phyloP scores from a whole-genome alignment of 768 basidiomycete genomes.

The Flagelloscypha sp. region DNA sequence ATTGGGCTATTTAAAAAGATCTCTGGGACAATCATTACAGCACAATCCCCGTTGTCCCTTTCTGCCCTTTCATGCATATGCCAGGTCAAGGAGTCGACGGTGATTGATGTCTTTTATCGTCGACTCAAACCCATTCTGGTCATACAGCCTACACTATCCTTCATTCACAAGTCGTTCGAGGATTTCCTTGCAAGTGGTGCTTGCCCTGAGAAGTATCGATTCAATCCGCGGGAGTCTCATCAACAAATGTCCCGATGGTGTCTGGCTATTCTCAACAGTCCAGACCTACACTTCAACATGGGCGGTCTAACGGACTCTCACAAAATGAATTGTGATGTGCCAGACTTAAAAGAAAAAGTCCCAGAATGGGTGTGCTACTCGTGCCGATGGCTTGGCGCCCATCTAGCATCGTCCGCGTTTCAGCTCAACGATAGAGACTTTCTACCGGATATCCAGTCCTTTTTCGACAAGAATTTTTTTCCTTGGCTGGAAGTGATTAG shows the following conservation, averaged over 20 bases:
- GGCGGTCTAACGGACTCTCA: constrained; percentile 23
- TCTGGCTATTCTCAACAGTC: constrained; percentile 20
- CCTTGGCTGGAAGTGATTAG: constrained; percentile 27
- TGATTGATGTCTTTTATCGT: no score
- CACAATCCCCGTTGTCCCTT: constrained; percentile 14
- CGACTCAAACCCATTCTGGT: constrained; percentile 16
- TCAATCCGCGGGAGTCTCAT: no score
- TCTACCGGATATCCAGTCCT: constrained; percentile 13
- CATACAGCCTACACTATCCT: constrained; percentile 7
- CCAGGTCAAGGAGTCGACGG: constrained; percentile 9
- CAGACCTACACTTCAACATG: constrained; percentile 26
- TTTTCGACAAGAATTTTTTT: constrained; percentile 17
- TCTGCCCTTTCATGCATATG: constrained; percentile 5
- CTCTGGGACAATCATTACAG: constrained; percentile 16
- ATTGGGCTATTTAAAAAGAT: constrained; percentile 11
- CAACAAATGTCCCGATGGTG: no score
- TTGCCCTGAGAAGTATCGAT: no score
- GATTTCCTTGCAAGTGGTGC: constrained; percentile 23
- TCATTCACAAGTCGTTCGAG: constrained; percentile 20
- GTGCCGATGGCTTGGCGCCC: no score
- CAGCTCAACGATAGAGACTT: no score
- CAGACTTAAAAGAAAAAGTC: no score
- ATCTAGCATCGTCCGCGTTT: no score
- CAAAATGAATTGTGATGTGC: constrained; percentile 18
- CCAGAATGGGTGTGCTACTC: no score